Conservation (phyloP, 73 alveolate species). For the Blepharisma stoltei region DNA sequence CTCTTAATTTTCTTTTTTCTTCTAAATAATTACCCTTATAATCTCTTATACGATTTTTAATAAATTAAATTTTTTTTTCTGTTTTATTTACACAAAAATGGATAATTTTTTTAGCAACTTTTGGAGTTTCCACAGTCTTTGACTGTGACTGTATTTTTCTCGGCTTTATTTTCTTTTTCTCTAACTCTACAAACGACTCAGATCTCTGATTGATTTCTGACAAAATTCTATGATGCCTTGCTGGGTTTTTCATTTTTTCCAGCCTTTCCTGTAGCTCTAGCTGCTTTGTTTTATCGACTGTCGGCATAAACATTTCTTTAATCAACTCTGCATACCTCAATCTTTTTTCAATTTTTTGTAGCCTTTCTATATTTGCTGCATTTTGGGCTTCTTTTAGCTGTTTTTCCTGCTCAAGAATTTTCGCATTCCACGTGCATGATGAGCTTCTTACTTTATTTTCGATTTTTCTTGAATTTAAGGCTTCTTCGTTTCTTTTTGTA, state of each 20-base stretch:
- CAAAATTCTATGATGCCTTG: too few relatives aligned
- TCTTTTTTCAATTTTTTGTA: not conserved
- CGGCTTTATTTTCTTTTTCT: too few relatives aligned
- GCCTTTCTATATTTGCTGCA: not conserved
- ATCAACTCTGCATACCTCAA: not conserved
- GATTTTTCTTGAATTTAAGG: not conserved
- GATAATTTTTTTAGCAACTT: too few relatives aligned
- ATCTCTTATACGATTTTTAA: too few relatives aligned
- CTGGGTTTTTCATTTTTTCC: conserved; percentile 28
- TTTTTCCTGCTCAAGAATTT: not conserved
- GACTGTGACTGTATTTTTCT: too few relatives aligned
- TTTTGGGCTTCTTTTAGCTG: not conserved
- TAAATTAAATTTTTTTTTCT: too few relatives aligned
- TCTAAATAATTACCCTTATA: not conserved
- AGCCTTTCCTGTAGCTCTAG: not conserved
- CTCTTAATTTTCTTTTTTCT: conserved; percentile 1
- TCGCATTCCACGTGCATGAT: not conserved
- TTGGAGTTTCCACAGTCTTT: too few relatives aligned
- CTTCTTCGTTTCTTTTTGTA: not conserved
- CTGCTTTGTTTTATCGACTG: conserved; percentile 18
- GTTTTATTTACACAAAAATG: too few relatives aligned
- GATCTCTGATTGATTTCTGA: too few relatives aligned
- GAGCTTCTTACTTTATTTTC: not conserved
- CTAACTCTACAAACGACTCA: too few relatives aligned
- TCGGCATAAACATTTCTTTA: conserved; percentile 1